Evolutionary conservation across 2,329 filamentous ascomycete genomes (phyloP).

Genomic region (Dichotomopilus funicola): DNA sequence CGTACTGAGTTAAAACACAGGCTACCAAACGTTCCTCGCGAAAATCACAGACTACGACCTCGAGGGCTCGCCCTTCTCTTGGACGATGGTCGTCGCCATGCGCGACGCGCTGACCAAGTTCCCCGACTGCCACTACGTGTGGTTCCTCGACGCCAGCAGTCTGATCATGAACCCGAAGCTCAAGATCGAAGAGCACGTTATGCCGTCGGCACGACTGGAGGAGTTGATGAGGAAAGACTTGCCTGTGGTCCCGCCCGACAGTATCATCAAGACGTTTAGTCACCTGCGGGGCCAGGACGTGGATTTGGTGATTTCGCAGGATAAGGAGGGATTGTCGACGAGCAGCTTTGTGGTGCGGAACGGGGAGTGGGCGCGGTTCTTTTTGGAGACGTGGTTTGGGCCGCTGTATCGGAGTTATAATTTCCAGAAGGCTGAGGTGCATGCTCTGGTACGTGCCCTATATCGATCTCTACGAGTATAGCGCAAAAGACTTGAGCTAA

Average conservation of each 20-base stretch:
- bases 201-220: constrained; percentile 62
- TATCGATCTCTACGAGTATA: background rate
- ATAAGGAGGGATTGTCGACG: constrained; percentile 68
- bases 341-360: constrained; percentile 74
- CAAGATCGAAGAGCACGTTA: constrained; percentile 63
- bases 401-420: constrained; percentile 91
- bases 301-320: constrained; percentile 78
- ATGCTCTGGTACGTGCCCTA: constrained; percentile 65
- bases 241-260: constrained; percentile 87
- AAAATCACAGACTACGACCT: constrained; percentile 71
- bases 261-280: constrained; percentile 89
- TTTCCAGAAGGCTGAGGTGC: constrained; percentile 88
- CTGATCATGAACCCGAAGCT: constrained; percentile 80
- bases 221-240: constrained; percentile 76
- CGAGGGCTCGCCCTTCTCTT: constrained; percentile 52
- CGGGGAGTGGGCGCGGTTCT: constrained; percentile 87
- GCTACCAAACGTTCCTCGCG: constrained; percentile 80
- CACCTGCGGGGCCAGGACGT: constrained; percentile 73
- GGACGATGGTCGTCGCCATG: constrained; percentile 76
- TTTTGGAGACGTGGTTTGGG: constrained; percentile 94
- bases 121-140: constrained; percentile 73
- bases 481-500: constrained; percentile 24
- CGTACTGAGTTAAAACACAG: too few relatives aligned
- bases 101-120: constrained; percentile 80
- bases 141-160: constrained; percentile 78